A percentile compares a stretch with the other conserved stretches of the same genome.
These are phyloP conservation scores for Rosa hybrid DNA, from an alignment of 331 rosid genomes.

Conservation along the genomic window DNA sequence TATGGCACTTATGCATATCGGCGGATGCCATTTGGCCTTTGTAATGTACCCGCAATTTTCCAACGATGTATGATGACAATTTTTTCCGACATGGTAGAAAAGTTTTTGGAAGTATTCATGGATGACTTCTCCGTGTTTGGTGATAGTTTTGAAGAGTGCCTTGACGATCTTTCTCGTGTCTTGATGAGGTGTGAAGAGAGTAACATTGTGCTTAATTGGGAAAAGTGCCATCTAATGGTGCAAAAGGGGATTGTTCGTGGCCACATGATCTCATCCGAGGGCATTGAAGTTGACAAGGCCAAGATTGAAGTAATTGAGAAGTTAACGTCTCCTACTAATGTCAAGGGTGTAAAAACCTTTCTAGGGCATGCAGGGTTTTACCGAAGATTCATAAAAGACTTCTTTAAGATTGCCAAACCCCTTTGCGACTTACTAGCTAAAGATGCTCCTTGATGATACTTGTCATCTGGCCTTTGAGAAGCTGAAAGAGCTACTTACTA, in stretches of 20 bases:
- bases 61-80: constrained; percentile 7
- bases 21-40: background rate
- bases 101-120: background rate
- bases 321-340: background rate
- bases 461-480: background rate
- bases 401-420: background rate
- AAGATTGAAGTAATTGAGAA: background rate
- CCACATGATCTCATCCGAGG: background rate
- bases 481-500: no score
- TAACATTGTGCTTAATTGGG: background rate
- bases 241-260: background rate
- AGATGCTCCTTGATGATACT: background rate
- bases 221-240: background rate
- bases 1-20: background rate
- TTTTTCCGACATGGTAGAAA: background rate
- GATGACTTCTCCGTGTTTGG: background rate
- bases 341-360: background rate
- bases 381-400: background rate
- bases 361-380: background rate
- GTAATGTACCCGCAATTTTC: background rate
- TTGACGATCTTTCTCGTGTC: background rate
- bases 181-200: background rate
- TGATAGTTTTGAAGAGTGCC: background rate
- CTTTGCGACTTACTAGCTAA: background rate
- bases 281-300: background rate